Evolutionary conservation across 805 yeast species (phyloP).

Genomic region (Tetrapisispora pingtungensis): DNA sequence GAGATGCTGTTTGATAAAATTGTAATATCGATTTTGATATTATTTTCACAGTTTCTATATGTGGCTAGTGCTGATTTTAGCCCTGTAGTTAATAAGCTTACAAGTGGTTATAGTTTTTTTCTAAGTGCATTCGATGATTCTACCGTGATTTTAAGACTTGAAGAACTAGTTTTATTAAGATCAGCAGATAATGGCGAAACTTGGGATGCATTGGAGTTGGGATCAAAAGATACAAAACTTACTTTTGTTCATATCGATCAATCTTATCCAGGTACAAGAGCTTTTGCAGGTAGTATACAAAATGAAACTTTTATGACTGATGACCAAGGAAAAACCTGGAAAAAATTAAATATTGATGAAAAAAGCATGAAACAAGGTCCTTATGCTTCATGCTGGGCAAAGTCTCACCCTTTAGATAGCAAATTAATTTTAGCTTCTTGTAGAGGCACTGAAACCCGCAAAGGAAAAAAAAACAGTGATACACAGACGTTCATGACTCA

Average conservation of each 20-base stretch:
- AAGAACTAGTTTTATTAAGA: conserved; percentile 22
- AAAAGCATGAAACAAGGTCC: neutral
- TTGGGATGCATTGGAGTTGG: conserved; percentile 29
- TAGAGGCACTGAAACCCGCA: neutral
- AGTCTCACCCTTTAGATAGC: conserved; percentile 13
- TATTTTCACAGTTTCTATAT: neutral
- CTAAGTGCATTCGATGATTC: conserved; percentile 43
- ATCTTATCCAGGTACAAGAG: conserved; percentile 13
- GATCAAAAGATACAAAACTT: conserved; percentile 1
- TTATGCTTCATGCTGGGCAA: conserved; percentile 3
- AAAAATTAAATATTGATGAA: conserved; percentile 3
- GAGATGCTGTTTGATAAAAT: conserved; percentile 4
- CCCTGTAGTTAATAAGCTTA: conserved; percentile 9
- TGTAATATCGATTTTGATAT: neutral
- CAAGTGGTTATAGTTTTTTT: conserved; percentile 1
- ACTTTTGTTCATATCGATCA: conserved; percentile 8
- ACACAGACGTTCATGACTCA: neutral
- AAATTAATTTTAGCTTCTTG: conserved; percentile 10
- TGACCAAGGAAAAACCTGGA: conserved; percentile 26
- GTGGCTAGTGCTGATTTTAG: conserved; percentile 6
- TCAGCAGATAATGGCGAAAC: conserved; percentile 43
- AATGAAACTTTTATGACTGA: conserved; percentile 15
- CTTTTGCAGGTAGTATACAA: conserved; percentile 7
- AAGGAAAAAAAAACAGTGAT: neutral
- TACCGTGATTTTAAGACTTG: conserved; percentile 31